Conservation (phyloP, 2,329 filamentous ascomycete genomes). For the Gyromitra esculenta region DNA sequence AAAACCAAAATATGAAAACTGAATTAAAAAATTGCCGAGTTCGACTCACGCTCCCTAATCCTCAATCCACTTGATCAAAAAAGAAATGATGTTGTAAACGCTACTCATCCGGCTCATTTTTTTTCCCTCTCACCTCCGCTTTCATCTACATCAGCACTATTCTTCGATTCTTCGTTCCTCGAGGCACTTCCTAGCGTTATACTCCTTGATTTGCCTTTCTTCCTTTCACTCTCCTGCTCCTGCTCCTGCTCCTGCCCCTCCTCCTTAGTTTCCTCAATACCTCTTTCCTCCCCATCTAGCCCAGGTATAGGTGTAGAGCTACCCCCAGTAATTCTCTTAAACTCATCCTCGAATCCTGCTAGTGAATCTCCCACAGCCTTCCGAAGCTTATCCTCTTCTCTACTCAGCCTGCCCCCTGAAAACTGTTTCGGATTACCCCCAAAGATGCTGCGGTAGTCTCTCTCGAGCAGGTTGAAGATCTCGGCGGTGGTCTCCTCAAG, state of each 20-base stretch:
- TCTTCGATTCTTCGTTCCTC: background rate
- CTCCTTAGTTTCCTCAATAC: background rate
- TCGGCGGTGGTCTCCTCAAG: slow-evolving; percentile 40
- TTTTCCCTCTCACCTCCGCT: background rate
- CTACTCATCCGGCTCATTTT: background rate
- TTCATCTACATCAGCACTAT: background rate
- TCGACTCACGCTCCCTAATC: background rate
- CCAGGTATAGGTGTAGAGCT: background rate
- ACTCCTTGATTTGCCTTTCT: background rate
- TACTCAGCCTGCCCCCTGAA: slow-evolving; percentile 34
- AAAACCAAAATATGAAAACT: background rate
- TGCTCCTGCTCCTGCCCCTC: background rate
- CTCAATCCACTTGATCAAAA: background rate
- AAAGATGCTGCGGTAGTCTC: slow-evolving; percentile 49
- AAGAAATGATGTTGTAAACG: background rate
- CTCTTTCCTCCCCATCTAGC: background rate
- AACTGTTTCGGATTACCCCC: slow-evolving; percentile 33
- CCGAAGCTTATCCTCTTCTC: slow-evolving; percentile 34
- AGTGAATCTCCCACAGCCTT: slow-evolving; percentile 19
- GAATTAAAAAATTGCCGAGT: background rate
- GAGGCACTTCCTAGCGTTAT: background rate
- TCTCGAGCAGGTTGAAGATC: slow-evolving; percentile 39
- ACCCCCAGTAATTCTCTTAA: slow-evolving; percentile 16
- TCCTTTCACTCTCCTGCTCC: background rate
- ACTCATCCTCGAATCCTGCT: slow-evolving; percentile 36